phyloP scores from a whole-genome alignment of 2,329 filamentous ascomycete species.

The Fusarium continuum region DNA sequence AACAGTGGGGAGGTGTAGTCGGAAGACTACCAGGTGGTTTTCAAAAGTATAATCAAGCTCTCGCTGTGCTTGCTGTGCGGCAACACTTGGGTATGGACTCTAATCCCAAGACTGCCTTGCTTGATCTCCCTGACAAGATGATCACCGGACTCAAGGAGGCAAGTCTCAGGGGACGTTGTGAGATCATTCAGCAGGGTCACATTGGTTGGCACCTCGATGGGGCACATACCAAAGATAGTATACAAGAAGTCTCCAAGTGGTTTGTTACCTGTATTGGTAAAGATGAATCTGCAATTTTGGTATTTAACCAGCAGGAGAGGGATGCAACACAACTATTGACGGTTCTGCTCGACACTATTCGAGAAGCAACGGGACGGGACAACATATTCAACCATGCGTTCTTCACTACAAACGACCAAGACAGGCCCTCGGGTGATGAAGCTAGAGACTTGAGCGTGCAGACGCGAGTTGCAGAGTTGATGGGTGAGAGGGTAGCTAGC shows the following conservation, averaged over 20 bases:
- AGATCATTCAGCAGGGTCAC: constrained; percentile 63
- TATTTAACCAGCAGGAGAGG: constrained; percentile 94
- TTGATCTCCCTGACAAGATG: constrained; percentile 57
- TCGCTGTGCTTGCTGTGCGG: constrained; percentile 65
- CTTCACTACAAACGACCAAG: constrained; percentile 78
- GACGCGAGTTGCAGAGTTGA: constrained; percentile 68
- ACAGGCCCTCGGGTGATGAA: constrained; percentile 41
- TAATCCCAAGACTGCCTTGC: constrained; percentile 37
- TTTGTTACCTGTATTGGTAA: constrained; percentile 64
- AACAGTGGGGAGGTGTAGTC: constrained; percentile 54
- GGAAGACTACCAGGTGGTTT: constrained; percentile 60
- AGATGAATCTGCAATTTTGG: constrained; percentile 60
- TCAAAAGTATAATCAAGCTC: constrained; percentile 67
- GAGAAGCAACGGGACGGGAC: constrained; percentile 48
- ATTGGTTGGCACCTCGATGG: constrained; percentile 86
- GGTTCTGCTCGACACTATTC: constrained; percentile 67
- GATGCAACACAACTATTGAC: constrained; percentile 74
- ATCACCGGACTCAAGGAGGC: constrained; percentile 71
- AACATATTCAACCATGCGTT: constrained; percentile 74
- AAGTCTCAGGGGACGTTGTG: constrained; percentile 79
- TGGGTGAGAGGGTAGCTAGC: constrained; percentile 63
- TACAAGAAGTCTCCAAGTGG: constrained; percentile 80
- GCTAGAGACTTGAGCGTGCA: constrained; percentile 69
- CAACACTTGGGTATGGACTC: constrained; percentile 60
- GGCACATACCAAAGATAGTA: constrained; percentile 86